Base-by-base conservation (phyloP, 345 rosid species). In the Eucalyptus pauciflora region DNA sequence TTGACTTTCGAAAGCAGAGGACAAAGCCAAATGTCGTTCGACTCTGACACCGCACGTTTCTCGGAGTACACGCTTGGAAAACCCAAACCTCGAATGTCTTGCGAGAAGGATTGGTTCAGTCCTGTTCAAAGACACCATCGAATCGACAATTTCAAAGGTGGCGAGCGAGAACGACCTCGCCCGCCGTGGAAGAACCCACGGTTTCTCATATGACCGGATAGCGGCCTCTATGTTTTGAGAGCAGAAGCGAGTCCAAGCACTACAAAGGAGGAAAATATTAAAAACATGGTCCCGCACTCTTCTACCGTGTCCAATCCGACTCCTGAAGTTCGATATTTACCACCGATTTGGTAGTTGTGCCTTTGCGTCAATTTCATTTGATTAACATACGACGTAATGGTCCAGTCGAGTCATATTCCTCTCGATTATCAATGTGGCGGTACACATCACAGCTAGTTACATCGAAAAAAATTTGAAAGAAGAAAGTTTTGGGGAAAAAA, bases 401-500 rank as follows among this genome's bases (percentile, higher is more conserved):
- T 64, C 76, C 0, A 64, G 33, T 14, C 41, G 33, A 64, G 9
- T 29, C 76, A 64, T 13, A 29, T 12, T 60, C 14, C 31, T 62
- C 69, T 25, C 16, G 69, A 62, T 62, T 12, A 13, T 13, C 33
- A 60, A 27, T 27, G 69, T 62, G 17, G 2, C 69, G 8, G 2
- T 62, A 62, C 33, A 29, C n/a, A 27, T 64, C 2, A 64, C 58
- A 52, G 58, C 1, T n/a, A n/a, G 37, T 14, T 33, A 14, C 76
- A 14, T 64, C 9, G 5, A 15, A 64, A 64, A 64, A 7, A 14
- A 62, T 2, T 13, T n/a, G 5, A 7, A 64, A 64, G 2, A 64
- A 33, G 18, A 69, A 17, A 3, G 7, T 9, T 15, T 17, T n/a
- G n/a, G 1, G 11, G 2, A 13, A 5, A 69, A 33, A 4, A 4